phyloP scores from a whole-genome alignment of 2,329 filamentous ascomycete genomes.

The Cercospora citrullina region DNA sequence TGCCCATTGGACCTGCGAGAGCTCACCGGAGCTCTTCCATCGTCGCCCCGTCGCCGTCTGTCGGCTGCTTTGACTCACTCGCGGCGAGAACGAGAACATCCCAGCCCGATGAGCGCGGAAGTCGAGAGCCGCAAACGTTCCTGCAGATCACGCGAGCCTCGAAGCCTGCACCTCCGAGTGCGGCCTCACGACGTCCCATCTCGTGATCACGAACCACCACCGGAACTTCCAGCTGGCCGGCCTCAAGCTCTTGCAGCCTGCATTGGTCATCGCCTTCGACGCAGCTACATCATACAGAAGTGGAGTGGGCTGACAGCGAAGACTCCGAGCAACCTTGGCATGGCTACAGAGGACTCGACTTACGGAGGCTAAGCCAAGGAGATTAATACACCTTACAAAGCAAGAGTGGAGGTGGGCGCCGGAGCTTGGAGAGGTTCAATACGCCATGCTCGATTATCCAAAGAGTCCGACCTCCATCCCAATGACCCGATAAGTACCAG shows the following conservation, averaged over 20 bases:
- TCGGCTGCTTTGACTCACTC: background rate
- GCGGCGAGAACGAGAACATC: background rate
- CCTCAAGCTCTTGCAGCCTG: background rate
- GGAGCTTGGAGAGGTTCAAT: background rate
- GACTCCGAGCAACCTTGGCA: background rate
- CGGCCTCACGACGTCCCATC: background rate
- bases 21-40: conserved; percentile 1
- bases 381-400: background rate
- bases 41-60: background rate
- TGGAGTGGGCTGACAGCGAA: background rate
- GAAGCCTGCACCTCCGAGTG: background rate
- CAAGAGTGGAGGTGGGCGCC: background rate
- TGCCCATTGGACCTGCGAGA: background rate
- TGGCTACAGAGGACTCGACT: background rate
- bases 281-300: background rate
- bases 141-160: conserved; percentile 1
- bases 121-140: background rate
- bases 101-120: background rate
- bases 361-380: background rate
- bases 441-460: background rate
- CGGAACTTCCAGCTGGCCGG: background rate
- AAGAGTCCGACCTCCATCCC: background rate
- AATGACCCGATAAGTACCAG: background rate
- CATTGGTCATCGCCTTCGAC: background rate
- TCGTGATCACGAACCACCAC: background rate